Percentiles rank a stretch among this genome's conserved stretches.
Conservation (phyloP, 2,329 filamentous ascomycete genomes). For the Paracamarosporium sp. region DNA sequence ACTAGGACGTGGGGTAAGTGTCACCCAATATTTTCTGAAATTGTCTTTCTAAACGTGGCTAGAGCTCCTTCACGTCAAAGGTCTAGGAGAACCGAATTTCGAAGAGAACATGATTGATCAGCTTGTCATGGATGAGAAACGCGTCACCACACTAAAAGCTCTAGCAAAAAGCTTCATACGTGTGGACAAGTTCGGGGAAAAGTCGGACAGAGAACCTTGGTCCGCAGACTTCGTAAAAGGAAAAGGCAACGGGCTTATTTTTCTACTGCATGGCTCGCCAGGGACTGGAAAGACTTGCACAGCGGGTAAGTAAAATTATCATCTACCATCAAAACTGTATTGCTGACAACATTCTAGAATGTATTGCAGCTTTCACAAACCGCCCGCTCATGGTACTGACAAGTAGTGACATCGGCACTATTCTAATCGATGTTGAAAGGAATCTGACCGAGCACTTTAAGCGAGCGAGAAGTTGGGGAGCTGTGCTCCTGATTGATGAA, state of each 20-base stretch:
- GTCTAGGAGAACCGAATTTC: slow-evolving; percentile 30
- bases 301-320: slow-evolving; percentile 26
- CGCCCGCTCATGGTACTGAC: slow-evolving; percentile 39
- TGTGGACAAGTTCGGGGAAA: slow-evolving; percentile 18
- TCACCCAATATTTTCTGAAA: not conserved
- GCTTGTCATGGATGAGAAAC: slow-evolving; percentile 36
- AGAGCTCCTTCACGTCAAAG: slow-evolving; percentile 27
- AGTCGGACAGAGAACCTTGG: slow-evolving; percentile 8
- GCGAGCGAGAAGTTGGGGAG: slow-evolving; percentile 28
- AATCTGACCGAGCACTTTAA: slow-evolving; percentile 22
- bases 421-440: slow-evolving; percentile 5
- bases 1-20: slow-evolving; percentile 15
- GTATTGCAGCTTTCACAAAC: slow-evolving; percentile 41
- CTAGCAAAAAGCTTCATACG: slow-evolving; percentile 32
- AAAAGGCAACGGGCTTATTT: slow-evolving; percentile 58
- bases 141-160: slow-evolving; percentile 32
- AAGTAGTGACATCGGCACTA: slow-evolving; percentile 35
- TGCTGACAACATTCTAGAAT: slow-evolving; percentile 28
- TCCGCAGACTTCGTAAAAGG: slow-evolving; percentile 60
- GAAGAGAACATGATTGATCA: slow-evolving; percentile 35
- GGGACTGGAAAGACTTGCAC: slow-evolving; percentile 28
- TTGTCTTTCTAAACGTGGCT: not conserved
- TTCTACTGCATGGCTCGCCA: slow-evolving; percentile 38
- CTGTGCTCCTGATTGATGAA: slow-evolving; percentile 57
- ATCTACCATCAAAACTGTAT: not conserved